Conservation (phyloP, 352 stramenopile species). For the Thraustochytrium sp. region DNA sequence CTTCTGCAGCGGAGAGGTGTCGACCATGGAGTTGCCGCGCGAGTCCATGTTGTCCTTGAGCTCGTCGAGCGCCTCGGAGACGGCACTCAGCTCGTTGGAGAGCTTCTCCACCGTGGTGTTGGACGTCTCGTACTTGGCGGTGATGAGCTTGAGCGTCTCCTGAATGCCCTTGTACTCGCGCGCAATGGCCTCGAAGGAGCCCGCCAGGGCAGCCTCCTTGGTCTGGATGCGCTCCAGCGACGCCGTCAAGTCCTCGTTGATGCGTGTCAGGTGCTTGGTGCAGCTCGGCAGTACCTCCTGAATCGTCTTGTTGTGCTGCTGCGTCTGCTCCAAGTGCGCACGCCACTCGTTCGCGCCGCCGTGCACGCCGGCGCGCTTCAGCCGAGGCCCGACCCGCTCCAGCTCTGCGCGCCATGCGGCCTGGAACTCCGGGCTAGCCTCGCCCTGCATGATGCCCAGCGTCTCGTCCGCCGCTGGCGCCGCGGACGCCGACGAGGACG, state of each 20-base stretch:
- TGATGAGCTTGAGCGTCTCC: conserved; percentile 50
- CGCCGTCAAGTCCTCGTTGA: conserved; percentile 52
- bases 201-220: conserved; percentile 63
- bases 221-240: conserved; percentile 54
- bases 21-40: conserved; percentile 56
- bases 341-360: conserved; percentile 57
- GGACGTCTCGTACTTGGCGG: conserved; percentile 44
- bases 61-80: conserved; percentile 59
- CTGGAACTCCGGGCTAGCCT: conserved; percentile 54
- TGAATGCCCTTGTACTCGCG: conserved; percentile 55
- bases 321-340: conserved; percentile 58
- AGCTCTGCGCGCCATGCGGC: conserved; percentile 59
- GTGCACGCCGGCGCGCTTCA: conserved; percentile 44
- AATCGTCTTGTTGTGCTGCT: conserved; percentile 47
- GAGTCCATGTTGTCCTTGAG: conserved; percentile 58
- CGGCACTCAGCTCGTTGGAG: conserved; percentile 54
- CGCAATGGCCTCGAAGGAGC: conserved; percentile 53
- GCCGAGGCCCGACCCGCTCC: conserved; percentile 56
- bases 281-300: conserved; percentile 48
- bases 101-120: conserved; percentile 50
- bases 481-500: conserved; percentile 46
- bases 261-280: conserved; percentile 46
- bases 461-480: neutral
- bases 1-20: conserved; percentile 59
- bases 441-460: conserved; percentile 38